These are phyloP conservation scores for Penicillium sp. DNA, from an alignment of 2,329 filamentous ascomycete species.

Conservation along the genomic window DNA sequence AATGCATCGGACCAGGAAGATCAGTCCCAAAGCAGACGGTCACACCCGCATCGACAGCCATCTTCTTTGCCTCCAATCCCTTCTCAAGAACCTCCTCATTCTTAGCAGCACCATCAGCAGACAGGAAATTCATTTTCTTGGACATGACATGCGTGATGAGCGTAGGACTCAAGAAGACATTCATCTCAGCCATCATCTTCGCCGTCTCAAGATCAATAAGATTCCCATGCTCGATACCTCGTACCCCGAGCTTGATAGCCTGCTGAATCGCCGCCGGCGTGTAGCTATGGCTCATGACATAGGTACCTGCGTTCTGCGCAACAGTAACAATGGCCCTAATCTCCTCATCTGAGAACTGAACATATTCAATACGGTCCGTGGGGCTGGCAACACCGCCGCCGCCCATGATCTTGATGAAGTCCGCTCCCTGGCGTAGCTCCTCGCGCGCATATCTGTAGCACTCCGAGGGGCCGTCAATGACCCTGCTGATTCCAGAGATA, in stretches of 20 bases:
- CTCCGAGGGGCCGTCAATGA: slow-evolving; percentile 55
- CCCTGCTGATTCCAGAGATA: slow-evolving; percentile 36
- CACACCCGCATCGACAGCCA: slow-evolving; percentile 53
- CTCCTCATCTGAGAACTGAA: slow-evolving; percentile 58
- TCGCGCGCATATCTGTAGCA: slow-evolving; percentile 54
- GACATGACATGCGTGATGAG: slow-evolving; percentile 53
- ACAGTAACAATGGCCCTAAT: slow-evolving; percentile 54
- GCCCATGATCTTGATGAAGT: slow-evolving; percentile 63
- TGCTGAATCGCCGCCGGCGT: slow-evolving; percentile 55
- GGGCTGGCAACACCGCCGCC: slow-evolving; percentile 57
- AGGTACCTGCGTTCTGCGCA: slow-evolving; percentile 50
- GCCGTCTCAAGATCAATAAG: slow-evolving; percentile 46
- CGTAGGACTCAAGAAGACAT: slow-evolving; percentile 54
- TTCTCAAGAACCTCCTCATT: slow-evolving; percentile 50
- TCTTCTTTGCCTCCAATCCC: slow-evolving; percentile 48
- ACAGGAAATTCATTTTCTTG: slow-evolving; percentile 34
- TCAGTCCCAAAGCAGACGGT: slow-evolving; percentile 57
- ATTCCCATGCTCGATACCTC: slow-evolving; percentile 56
- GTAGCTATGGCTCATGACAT: slow-evolving; percentile 59
- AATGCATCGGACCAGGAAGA: slow-evolving; percentile 50
- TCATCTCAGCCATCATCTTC: slow-evolving; percentile 50
- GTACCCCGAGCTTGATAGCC: slow-evolving; percentile 54
- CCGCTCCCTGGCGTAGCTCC: slow-evolving; percentile 55
- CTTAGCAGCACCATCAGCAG: slow-evolving; percentile 45
- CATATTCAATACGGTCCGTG: slow-evolving; percentile 52